Evolutionary conservation across 495 filamentous ascomycete species (phyloP).

Genomic region (Penicillium taxi): DNA sequence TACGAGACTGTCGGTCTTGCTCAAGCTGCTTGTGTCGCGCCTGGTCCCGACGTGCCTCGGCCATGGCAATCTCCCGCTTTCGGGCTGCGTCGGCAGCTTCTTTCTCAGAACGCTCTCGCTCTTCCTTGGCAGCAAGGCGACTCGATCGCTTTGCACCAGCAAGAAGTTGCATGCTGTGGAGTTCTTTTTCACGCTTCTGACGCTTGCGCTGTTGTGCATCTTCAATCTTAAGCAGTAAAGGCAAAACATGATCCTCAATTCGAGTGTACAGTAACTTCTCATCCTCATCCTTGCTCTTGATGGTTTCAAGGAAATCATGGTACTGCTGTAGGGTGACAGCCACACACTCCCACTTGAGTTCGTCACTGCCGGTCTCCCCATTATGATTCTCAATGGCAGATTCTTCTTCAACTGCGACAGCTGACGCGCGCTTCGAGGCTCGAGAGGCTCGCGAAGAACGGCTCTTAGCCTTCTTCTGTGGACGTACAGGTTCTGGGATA

Average conservation of each 20-base stretch:
- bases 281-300: slow-evolving; percentile 71
- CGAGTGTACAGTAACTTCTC: slow-evolving; percentile 67
- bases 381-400: slow-evolving; percentile 47
- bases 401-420: slow-evolving; percentile 40
- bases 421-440: slow-evolving; percentile 62
- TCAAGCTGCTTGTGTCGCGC: slow-evolving; percentile 60
- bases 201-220: slow-evolving; percentile 56
- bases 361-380: slow-evolving; percentile 31
- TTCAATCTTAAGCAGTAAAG: slow-evolving; percentile 74
- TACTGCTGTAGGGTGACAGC: slow-evolving; percentile 74
- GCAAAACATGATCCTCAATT: slow-evolving; percentile 67
- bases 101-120: slow-evolving; percentile 67
- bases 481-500: slow-evolving; percentile 45
- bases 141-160: slow-evolving; percentile 92
- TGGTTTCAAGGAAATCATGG: slow-evolving; percentile 57
- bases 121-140: slow-evolving; percentile 70
- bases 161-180: slow-evolving; percentile 70
- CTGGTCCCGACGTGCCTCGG: slow-evolving; percentile 57
- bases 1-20: slow-evolving; percentile 68
- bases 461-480: slow-evolving; percentile 68
- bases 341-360: slow-evolving; percentile 78
- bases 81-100: slow-evolving; percentile 63
- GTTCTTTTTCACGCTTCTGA: slow-evolving; percentile 70
- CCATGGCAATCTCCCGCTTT: slow-evolving; percentile 57
- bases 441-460: slow-evolving; percentile 63